Conservation (phyloP, 2,329 filamentous ascomycete species). For the Bipolaris bicolor region DNA sequence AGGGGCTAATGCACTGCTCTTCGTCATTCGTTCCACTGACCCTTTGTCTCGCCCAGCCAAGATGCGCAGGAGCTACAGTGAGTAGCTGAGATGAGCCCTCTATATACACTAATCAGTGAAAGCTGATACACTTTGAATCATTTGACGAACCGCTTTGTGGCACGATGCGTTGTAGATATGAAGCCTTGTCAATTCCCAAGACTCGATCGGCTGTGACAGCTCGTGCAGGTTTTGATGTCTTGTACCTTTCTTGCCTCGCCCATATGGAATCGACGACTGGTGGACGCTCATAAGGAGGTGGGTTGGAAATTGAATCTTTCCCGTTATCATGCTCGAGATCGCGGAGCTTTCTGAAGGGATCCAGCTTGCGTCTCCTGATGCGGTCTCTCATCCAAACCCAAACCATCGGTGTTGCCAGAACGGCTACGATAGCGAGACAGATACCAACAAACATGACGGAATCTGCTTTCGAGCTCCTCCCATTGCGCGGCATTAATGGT, state of each 20-base stretch:
- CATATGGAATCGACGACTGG: constrained; percentile 5
- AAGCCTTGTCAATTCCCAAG: constrained; percentile 16
- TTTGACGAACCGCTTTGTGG: neutral
- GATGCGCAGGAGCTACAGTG: constrained; percentile 2
- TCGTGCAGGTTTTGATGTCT: constrained; percentile 1
- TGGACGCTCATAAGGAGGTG: constrained; percentile 2
- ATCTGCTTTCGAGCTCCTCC: neutral
- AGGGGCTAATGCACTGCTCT: constrained; percentile 7
- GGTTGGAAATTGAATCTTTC: neutral
- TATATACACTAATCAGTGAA: neutral
- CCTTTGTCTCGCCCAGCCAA: constrained; percentile 1
- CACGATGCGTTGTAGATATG: constrained; percentile 4
- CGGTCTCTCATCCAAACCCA: constrained; percentile 8
- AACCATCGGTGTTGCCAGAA: constrained; percentile 5
- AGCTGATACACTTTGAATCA: neutral
- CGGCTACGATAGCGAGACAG: neutral
- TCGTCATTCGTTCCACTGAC: neutral
- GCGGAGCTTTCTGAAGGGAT: constrained; percentile 2
- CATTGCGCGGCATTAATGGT: neutral
- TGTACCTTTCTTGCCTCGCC: constrained; percentile 6
- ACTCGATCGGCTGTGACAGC: constrained; percentile 13
- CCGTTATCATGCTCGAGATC: neutral
- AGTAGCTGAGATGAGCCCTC: constrained; percentile 13
- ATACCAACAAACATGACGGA: constrained; percentile 7
- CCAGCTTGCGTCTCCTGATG: constrained; percentile 5